phyloP scores from a whole-genome alignment of 2,329 filamentous ascomycete genomes.

The Hypoxylon sp. region DNA sequence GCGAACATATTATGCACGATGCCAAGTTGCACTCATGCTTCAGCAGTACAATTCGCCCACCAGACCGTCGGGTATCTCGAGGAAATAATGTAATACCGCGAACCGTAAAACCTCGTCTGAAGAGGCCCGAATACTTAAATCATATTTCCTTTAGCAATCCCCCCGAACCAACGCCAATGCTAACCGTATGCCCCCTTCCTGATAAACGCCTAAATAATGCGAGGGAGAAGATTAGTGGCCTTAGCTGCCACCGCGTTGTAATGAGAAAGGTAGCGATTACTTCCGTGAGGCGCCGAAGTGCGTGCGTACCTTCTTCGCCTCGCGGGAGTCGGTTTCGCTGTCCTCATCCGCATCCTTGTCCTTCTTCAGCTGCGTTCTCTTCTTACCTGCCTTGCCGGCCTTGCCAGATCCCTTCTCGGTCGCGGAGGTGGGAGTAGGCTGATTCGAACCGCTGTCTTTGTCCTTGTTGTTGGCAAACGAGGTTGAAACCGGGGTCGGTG shows the following conservation, averaged over 20 bases:
- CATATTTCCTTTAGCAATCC: not conserved
- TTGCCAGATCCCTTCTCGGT: constrained; percentile 51
- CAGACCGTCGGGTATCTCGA: constrained; percentile 33
- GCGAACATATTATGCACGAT: not conserved
- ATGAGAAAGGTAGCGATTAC: constrained; percentile 40
- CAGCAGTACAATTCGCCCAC: not conserved
- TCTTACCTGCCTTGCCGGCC: constrained; percentile 55
- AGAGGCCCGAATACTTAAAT: not conserved
- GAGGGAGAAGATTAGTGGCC: not conserved
- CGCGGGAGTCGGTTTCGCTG: constrained; percentile 68
- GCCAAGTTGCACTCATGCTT: constrained; percentile 2
- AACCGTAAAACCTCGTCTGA: constrained; percentile 10
- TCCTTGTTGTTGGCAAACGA: constrained; percentile 59
- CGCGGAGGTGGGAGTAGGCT: constrained; percentile 68
- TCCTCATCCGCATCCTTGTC: constrained; percentile 64
- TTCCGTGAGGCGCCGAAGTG: constrained; percentile 69
- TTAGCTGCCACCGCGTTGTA: not conserved
- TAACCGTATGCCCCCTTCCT: constrained; percentile 1
- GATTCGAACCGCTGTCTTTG: constrained; percentile 59
- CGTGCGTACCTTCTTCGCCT: constrained; percentile 68
- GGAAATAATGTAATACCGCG: constrained; percentile 6
- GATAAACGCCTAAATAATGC: constrained; percentile 23
- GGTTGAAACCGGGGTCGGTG: constrained; percentile 68
- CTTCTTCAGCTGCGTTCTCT: constrained; percentile 68
- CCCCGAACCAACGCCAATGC: constrained; percentile 22